Conservation (phyloP, 352 stramenopile genomes). For the Phytophthora pinifolia region DNA sequence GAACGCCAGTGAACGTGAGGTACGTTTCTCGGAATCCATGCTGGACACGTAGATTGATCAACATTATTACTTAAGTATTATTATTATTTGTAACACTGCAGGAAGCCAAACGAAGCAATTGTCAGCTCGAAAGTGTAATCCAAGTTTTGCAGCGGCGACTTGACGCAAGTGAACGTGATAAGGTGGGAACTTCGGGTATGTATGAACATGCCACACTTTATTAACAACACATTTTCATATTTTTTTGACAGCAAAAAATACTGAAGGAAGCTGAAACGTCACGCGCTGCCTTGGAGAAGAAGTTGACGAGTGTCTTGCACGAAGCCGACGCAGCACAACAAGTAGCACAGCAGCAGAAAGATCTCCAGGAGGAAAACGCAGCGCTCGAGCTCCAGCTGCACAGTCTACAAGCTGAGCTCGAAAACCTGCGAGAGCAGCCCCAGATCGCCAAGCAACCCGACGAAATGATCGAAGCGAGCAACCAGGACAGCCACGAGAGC, state of each 20-base stretch:
- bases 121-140: constrained; percentile 19
- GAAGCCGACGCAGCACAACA: constrained; percentile 17
- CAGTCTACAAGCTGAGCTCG: constrained; percentile 29
- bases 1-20: constrained; percentile 43
- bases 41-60: not conserved
- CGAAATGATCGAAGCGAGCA: constrained; percentile 18
- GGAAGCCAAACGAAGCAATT: constrained; percentile 21
- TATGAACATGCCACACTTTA: not conserved
- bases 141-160: constrained; percentile 13
- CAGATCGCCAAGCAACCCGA: constrained; percentile 14
- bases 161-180: constrained; percentile 15
- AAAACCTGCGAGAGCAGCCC: constrained; percentile 9
- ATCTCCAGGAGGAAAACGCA: constrained; percentile 13
- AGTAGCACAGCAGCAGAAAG: constrained; percentile 15
- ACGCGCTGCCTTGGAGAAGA: constrained; percentile 29
- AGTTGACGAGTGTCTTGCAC: constrained; percentile 14
- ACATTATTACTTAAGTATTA: too few species aligned
- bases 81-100: not conserved
- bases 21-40: constrained; percentile 7
- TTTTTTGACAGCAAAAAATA: constrained; percentile 29
- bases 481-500: constrained; percentile 49
- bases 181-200: constrained; percentile 16
- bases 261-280: constrained; percentile 29
- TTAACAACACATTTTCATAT: not conserved
- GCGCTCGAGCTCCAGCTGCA: constrained; percentile 34